Conservation (phyloP, 2,329 filamentous ascomycete genomes). For the Hypomyces perniciosus region DNA sequence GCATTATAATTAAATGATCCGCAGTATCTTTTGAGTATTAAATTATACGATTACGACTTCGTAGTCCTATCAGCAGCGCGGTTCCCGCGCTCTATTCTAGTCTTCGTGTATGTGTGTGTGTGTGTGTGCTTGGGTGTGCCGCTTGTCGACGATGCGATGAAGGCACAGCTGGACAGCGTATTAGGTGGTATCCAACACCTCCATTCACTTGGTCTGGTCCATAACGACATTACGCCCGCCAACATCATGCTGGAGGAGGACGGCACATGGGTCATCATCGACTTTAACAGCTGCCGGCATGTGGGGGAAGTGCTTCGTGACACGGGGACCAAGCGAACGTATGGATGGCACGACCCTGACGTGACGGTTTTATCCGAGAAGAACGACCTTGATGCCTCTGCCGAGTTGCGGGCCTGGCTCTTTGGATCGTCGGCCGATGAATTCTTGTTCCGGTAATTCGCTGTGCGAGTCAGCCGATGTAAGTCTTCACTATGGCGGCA, state of each 20-base stretch:
- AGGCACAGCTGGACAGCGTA: not conserved
- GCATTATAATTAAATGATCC: too few relatives aligned
- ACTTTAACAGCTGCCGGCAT: conserved; percentile 13
- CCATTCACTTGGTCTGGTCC: conserved; percentile 16
- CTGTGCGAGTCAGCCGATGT: too few relatives aligned
- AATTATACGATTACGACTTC: too few relatives aligned
- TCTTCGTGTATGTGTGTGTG: too few relatives aligned
- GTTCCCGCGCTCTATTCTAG: too few relatives aligned
- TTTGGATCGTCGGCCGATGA: too few relatives aligned
- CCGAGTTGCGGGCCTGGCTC: not conserved
- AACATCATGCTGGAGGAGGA: conserved; percentile 16
- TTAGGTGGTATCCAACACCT: conserved; percentile 3
- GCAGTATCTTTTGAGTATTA: too few relatives aligned
- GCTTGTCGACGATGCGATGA: not conserved
- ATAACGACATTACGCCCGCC: conserved; percentile 18
- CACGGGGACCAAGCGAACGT: not conserved
- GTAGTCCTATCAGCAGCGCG: too few relatives aligned
- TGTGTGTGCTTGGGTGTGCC: too few relatives aligned
- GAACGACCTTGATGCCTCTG: not conserved
- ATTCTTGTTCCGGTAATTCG: too few relatives aligned
- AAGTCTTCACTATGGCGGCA: too few relatives aligned
- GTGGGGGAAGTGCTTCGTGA: not conserved
- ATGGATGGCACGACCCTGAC: not conserved
- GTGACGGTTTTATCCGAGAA: not conserved
- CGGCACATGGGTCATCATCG: conserved; percentile 14